Evolutionary conservation across 495 filamentous ascomycete genomes (phyloP), one percentile per base, ranked within the genome.

Genomic region (Chaetomium tenue): DNA sequence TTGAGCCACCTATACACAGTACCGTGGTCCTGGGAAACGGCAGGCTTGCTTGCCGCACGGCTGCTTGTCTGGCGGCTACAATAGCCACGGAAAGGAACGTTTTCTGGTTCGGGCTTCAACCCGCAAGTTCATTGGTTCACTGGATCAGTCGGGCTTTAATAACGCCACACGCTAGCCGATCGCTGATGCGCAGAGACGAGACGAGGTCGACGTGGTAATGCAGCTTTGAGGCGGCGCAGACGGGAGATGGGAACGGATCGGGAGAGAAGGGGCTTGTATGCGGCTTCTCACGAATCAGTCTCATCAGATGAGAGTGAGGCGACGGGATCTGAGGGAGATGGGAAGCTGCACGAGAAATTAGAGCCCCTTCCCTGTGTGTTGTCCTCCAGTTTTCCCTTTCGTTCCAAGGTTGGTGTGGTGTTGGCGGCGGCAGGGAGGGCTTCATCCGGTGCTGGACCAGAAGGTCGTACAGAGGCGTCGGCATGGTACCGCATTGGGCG

Each of bases 301-400:
- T 11, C 1, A n/a, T 28, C 12, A 22, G 30, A 50, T 7, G 18
- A 20, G 20, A 25, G 8, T 26, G 28, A 13, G 23, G n/a, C 9
- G 18, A 13, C 13, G 2, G 25, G 9, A 57, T 20, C 52, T 57
- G 61, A 55, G 60, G 60, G 39, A 55, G 60, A 62, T 28, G 26
- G 53, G 22, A 23, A 40, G 33, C 53, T 56, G 53, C 53, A 56
- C 3, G 48, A 53, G 60, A 63, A 47, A 54, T 56, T 44, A 53
- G 46, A 18, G 47, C 8, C 12, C 23, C 52, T 16, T 28, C n/a
- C 13, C 9, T 28, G 18, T 42, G 7, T 22, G 47, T 50, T 54
- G 16, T 54, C 52, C 26, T 54, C 52, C 13, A n/a, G 33, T 5
- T 37, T 37, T 37, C 33, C 33, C 33, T 11, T 37, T 37, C 9